Base-by-base conservation (phyloP, 2,329 filamentous ascomycete genomes). In the Neonectria ditissima region DNA sequence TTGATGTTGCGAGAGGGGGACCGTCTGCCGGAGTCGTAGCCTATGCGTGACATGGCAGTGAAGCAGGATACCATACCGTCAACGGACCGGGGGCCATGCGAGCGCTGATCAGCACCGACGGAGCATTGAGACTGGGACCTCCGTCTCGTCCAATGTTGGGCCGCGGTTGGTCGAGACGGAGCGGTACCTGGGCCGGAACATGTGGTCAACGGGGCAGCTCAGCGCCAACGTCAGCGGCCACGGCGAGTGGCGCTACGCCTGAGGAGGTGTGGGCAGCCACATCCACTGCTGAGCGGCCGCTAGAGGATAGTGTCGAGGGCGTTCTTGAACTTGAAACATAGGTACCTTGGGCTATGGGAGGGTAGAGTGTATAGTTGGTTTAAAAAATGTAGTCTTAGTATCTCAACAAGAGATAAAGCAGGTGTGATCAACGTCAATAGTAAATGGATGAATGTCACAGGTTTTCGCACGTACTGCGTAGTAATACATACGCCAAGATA, bases 101-200 rank as follows among this genome's bases (percentile, higher is more conserved):
- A 48, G 45, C 45, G 20, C 45, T 48, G 45, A 48, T 48, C 45
- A 48, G 45, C 45, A 30, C n/a, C 9, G 26, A 45, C 37, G 37
- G 37, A 48, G 45, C 45, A 30, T 50, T 32, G 28, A 32, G 28
- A 18, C 26, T 32, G 28, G 37, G 20, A 37, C 34, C 14, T 37
- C 34, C 34, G 34, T 8, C 34, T 37, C 34, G 6, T 37, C 14
- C 34, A 37, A 18, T 47, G 16, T 30, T 47, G 45, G 45, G 45
- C 26, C n/a, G 44, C 45, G 47, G 47, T 32, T 50, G 47, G 47
- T 28, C 10, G 18, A 50, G n/a, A 50, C 26, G 14, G 34, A 37
- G 13, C 34, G 47, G 26, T 20, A 3, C 47, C 45, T 41, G 37
- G 34, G 5, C 24, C 24, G 11, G 11, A 10, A n/a, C 24, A n/a